A percentile compares a stretch with the other conserved stretches of the same genome.
phyloP scores from a whole-genome alignment of 106 monocot species.

The Agapanthus africanus region DNA sequence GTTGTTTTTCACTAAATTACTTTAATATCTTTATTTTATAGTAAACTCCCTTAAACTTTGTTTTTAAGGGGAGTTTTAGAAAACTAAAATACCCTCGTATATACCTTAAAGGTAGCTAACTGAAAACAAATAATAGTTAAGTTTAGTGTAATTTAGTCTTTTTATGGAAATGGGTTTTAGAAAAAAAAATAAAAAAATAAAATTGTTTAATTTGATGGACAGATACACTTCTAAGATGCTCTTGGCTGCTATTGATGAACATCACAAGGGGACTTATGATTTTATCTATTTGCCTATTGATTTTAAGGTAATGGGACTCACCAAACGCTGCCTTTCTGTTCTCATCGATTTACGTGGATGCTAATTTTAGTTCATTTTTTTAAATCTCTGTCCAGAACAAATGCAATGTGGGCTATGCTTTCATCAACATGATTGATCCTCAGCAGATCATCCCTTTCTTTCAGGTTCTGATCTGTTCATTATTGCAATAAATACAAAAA shows the following conservation, averaged over 20 bases:
- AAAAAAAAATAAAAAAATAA: too few relatives aligned
- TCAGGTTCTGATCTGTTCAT: too few relatives aligned
- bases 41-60: too few relatives aligned
- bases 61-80: too few relatives aligned
- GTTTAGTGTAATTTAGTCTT: too few relatives aligned
- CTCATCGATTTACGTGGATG: slow-evolving; percentile 27
- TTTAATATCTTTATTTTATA: too few relatives aligned
- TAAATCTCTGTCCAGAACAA: slow-evolving; percentile 63
- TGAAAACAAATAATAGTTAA: too few relatives aligned
- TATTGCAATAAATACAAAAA: background rate
- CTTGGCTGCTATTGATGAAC: slow-evolving; percentile 90
- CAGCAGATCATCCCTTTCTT: slow-evolving; percentile 45
- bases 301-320: slow-evolving; percentile 54
- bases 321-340: background rate
- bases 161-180: background rate
- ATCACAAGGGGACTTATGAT: slow-evolving; percentile 88
- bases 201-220: background rate
- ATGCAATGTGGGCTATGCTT: slow-evolving; percentile 95
- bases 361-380: slow-evolving; percentile 17
- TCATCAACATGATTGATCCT: slow-evolving; percentile 81
- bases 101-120: too few relatives aligned
- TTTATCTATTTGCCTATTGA: slow-evolving; percentile 97
- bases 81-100: too few relatives aligned
- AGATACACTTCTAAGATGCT: slow-evolving; percentile 99
- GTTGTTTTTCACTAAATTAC: background rate